Evolutionary conservation across 306 rosid genomes (phyloP).

Genomic region (Dryas alaskensis): DNA sequence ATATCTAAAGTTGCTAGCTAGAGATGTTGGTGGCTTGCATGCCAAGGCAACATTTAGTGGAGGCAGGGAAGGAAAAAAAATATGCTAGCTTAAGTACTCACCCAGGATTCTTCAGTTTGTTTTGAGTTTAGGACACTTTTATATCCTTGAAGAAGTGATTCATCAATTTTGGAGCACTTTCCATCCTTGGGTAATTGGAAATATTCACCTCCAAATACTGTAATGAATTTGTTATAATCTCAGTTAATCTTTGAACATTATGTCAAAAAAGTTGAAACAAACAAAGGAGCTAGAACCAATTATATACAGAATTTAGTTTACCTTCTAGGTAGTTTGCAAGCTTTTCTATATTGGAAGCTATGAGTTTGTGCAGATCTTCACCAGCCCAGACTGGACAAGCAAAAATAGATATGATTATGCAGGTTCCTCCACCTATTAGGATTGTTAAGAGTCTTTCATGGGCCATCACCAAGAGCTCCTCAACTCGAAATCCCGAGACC

Average conservation of each 20-base stretch:
- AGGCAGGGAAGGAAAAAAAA: not conserved
- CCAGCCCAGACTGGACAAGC: conserved; percentile 94
- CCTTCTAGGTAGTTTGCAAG: conserved; percentile 76
- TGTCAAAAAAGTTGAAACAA: not conserved
- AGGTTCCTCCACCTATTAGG: conserved; percentile 57
- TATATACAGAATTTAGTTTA: conserved; percentile 2
- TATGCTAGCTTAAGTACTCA: conserved; percentile 17
- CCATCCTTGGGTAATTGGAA: conserved; percentile 43
- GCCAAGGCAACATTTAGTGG: not conserved
- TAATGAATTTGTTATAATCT: not conserved
- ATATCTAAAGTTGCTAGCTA: not conserved
- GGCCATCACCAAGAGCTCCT: conserved; percentile 48
- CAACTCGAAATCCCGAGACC: conserved; percentile 64
- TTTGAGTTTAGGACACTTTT: conserved; percentile 70
- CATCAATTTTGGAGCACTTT: conserved; percentile 28
- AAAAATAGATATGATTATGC: conserved; percentile 58
- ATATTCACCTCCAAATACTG: conserved; percentile 68
- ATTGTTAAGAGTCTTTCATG: conserved; percentile 68
- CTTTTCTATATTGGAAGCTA: conserved; percentile 67
- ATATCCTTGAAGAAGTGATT: conserved; percentile 52
- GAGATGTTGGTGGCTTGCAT: conserved; percentile 9
- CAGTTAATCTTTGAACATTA: not conserved
- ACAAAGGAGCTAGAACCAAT: not conserved
- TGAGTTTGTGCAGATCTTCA: conserved; percentile 67
- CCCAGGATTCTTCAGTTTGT: conserved; percentile 67